These are phyloP conservation scores for Coriolopsis trogii DNA, from an alignment of 1,284 basidiomycete genomes.

Conservation along the genomic window DNA sequence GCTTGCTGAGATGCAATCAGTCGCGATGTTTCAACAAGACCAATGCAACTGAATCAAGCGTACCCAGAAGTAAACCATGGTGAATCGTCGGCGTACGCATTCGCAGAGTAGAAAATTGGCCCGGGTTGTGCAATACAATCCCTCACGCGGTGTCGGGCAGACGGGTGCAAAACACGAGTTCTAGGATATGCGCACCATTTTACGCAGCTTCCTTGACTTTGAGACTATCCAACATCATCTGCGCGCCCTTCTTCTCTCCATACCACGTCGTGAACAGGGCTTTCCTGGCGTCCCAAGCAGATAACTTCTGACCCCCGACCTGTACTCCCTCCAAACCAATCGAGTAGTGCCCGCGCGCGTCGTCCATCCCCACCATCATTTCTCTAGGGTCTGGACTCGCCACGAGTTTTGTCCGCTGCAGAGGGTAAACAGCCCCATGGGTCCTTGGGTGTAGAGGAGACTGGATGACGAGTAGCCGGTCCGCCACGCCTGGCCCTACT, in stretches of 20 bases:
- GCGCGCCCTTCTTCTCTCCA: slow-evolving; percentile 19
- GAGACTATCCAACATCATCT: slow-evolving; percentile 13
- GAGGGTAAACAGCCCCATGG: slow-evolving; percentile 36
- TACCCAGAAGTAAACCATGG: too few relatives aligned
- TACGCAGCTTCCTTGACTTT: slow-evolving; percentile 9
- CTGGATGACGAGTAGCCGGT: slow-evolving; percentile 39
- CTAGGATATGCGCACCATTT: too few relatives aligned
- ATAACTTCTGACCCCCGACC: slow-evolving; percentile 36
- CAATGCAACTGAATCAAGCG: too few relatives aligned
- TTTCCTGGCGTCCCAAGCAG: slow-evolving; percentile 25
- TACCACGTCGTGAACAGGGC: slow-evolving; percentile 28
- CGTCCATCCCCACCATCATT: slow-evolving; percentile 40
- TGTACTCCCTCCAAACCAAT: slow-evolving; percentile 39
- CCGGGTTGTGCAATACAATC: too few relatives aligned
- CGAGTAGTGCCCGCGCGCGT: slow-evolving; percentile 44
- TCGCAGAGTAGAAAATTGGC: too few relatives aligned
- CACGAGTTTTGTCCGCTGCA: slow-evolving; percentile 10
- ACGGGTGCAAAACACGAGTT: too few relatives aligned
- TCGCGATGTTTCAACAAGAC: too few relatives aligned
- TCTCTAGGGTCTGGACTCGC: slow-evolving; percentile 30
- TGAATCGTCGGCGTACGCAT: too few relatives aligned
- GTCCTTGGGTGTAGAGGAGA: slow-evolving; percentile 33
- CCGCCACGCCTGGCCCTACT: not conserved
- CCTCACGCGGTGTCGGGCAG: too few relatives aligned
- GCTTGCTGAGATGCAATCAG: too few relatives aligned